A percentile compares a stretch with the other conserved stretches of the same genome.
phyloP scores from a whole-genome alignment of 2,329 filamentous ascomycete genomes.

The Bipolaris cookei region DNA sequence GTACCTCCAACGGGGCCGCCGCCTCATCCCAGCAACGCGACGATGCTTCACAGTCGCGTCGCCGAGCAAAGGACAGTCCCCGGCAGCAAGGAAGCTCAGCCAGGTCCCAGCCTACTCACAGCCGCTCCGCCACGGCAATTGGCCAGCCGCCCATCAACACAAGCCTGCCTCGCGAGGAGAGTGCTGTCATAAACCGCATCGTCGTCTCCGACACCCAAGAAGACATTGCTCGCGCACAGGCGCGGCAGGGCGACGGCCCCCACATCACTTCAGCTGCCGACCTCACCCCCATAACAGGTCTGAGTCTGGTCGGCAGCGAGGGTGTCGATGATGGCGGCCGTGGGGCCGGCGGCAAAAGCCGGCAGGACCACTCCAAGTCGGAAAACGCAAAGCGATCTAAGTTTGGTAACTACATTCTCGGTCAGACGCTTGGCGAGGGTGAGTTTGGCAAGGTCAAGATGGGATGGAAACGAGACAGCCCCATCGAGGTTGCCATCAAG shows the following conservation, averaged over 20 bases:
- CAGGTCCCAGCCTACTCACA: constrained; percentile 49
- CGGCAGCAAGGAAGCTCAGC: constrained; percentile 38
- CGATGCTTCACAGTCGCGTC: constrained; percentile 50
- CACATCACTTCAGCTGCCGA: constrained; percentile 53
- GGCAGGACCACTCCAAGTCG: constrained; percentile 64
- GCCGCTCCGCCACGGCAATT: constrained; percentile 57
- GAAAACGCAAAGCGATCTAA: constrained; percentile 74
- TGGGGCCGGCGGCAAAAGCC: constrained; percentile 53
- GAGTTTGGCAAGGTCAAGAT: constrained; percentile 99
- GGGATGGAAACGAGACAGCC: constrained; percentile 96
- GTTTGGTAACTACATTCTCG: constrained; percentile 94
- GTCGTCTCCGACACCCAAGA: constrained; percentile 77
- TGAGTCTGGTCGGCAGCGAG: constrained; percentile 59
- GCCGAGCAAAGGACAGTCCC: constrained; percentile 57
- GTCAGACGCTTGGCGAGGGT: constrained; percentile 94
- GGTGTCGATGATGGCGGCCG: constrained; percentile 56
- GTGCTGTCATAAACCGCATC: constrained; percentile 78
- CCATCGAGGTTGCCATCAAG: constrained; percentile 94
- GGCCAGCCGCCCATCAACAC: constrained; percentile 60
- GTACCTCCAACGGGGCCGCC: constrained; percentile 42
- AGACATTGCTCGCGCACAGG: constrained; percentile 73
- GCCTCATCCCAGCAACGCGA: constrained; percentile 38
- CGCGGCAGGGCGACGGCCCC: constrained; percentile 68
- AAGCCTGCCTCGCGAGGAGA: constrained; percentile 73
- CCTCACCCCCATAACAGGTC: constrained; percentile 55